Base-by-base conservation (phyloP, 352 stramenopile genomes). In the Pythium plurisporium region DNA sequence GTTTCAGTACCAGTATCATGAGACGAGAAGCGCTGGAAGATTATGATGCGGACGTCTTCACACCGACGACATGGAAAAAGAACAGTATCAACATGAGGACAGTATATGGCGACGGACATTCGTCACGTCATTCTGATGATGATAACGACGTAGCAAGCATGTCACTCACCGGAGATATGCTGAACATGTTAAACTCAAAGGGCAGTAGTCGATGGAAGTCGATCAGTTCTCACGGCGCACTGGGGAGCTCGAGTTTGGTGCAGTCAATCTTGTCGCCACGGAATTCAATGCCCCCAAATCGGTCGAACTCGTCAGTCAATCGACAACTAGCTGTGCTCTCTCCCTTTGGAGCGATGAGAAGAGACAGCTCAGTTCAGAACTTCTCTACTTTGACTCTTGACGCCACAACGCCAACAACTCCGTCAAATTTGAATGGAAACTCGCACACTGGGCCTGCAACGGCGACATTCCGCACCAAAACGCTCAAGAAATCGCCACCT, bases 31-130 rank as follows among this genome's bases (percentile, higher is more conserved):
- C 68, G 23, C 54, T 89, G 11, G 57, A 78, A 33, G 74, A 84
- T 38, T 91, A 91, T 41, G 82, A 91, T 41, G 79, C 72, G 4
- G 74, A 69, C 12, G 82, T 91, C 1, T 91, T 91, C 42, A 46
- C 50, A 5, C 59, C 59, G n/a, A 38, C 47, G 17, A 34, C 37
- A 10, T 57, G 51, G 36, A 53, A 44, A 25, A 45, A 34, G 52
- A 26, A 10, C 42, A 47, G 9, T 17, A 14, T 14, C 20, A 11
- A 20, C 15, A 7, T 12, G n/a, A 44, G 2, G 26, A 23, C 38
- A 44, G 38, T 14, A 20, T 6, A 44, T 44, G 38, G 17, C n/a
- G 23, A 43, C 22, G 34, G 23, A 6, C 15, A 29, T 38, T 26
- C n/a, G 12, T 44, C 46, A 10, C n/a, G 38, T 23, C 33, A 22